Evolutionary conservation across 2,329 filamentous ascomycete species (phyloP).

Genomic region (Apiospora marii): DNA sequence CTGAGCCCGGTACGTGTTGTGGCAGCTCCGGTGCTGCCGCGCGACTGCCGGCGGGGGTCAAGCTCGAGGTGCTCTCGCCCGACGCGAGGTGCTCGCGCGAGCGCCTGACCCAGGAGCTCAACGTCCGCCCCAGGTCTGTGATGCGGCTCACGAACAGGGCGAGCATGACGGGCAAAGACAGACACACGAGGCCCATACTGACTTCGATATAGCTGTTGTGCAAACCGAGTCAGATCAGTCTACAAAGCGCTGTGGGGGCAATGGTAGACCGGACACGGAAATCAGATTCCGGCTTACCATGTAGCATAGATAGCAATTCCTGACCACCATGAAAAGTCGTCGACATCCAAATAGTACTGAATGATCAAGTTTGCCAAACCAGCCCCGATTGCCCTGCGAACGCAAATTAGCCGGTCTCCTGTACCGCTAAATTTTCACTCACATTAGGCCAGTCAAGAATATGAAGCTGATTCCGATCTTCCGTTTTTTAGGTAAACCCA

Average conservation of each 20-base stretch:
- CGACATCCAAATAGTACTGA: not conserved
- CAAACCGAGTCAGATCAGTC: too few species aligned
- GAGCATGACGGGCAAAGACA: slow-evolving; percentile 28
- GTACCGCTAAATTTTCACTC: not conserved
- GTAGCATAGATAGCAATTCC: not conserved
- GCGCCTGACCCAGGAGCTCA: slow-evolving; percentile 24
- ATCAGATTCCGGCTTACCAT: too few species aligned
- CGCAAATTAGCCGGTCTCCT: not conserved
- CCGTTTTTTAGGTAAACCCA: not conserved
- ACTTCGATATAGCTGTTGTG: not conserved
- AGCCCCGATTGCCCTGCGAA: not conserved
- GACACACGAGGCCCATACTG: not conserved
- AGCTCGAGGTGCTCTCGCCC: not conserved
- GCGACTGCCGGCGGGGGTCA: not conserved
- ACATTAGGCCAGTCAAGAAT: not conserved
- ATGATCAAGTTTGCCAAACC: not conserved
- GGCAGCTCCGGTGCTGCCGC: not conserved
- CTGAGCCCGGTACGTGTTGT: not conserved
- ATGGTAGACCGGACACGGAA: too few species aligned
- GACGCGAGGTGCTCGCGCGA: not conserved
- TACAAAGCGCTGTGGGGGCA: too few species aligned
- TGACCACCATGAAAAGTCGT: not conserved
- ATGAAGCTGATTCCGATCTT: not conserved
- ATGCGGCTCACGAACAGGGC: slow-evolving; percentile 26
- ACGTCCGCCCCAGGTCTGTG: slow-evolving; percentile 16